These are phyloP conservation scores for Leccinum imitatum DNA, from an alignment of 768 basidiomycete species.

Conservation along the genomic window DNA sequence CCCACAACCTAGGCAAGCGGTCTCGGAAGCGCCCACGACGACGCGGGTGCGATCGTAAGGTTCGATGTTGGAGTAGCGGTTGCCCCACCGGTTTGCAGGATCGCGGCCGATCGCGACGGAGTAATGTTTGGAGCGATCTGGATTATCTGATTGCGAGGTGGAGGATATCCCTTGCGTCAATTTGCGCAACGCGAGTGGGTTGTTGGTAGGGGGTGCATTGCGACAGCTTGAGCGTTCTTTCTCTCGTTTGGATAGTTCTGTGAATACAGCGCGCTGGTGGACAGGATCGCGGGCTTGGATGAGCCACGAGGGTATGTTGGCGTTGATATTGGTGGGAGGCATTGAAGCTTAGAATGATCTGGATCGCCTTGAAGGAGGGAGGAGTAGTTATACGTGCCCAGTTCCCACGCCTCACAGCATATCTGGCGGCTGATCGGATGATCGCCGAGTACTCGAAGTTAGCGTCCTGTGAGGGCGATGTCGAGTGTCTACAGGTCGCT, in stretches of 20 bases:
- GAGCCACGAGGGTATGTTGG: constrained; percentile 21
- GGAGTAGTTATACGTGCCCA: background rate
- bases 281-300: constrained; percentile 6
- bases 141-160: constrained; percentile 11
- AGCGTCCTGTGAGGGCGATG: constrained; percentile 15
- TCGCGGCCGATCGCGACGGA: constrained; percentile 51
- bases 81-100: constrained; percentile 44
- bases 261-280: constrained; percentile 33
- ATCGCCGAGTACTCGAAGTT: background rate
- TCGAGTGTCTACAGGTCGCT: constrained; percentile 20
- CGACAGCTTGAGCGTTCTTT: constrained; percentile 34
- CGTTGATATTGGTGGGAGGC: background rate
- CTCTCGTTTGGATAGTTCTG: constrained; percentile 39
- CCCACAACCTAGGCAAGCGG: constrained; percentile 18
- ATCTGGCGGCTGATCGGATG: background rate
- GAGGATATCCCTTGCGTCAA: constrained; percentile 5
- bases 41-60: constrained; percentile 86
- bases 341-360: background rate
- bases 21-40: constrained; percentile 37
- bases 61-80: constrained; percentile 72
- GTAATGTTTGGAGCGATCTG: constrained; percentile 45
- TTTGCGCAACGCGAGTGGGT: constrained; percentile 7
- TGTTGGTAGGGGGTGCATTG: constrained; percentile 17
- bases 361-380: background rate
- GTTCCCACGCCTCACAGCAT: background rate